Conservation (phyloP, 176 grass and related monocot genomes). For the Chloris gayana region DNA sequence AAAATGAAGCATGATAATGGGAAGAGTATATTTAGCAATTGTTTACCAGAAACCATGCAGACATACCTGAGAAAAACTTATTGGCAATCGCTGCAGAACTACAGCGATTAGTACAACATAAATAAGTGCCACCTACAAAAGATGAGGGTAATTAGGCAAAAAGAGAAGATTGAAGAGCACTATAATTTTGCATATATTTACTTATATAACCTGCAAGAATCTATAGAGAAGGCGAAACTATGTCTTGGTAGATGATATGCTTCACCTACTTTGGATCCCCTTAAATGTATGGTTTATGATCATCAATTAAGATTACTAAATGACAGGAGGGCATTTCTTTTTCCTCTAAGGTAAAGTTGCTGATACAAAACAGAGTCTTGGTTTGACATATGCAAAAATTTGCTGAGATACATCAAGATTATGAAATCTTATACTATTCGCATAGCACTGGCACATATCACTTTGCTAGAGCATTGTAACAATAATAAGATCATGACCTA, state of each 20-base stretch:
- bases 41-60: background rate
- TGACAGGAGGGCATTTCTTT: background rate
- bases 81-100: slow-evolving; percentile 77
- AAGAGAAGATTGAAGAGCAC: slow-evolving; percentile 11
- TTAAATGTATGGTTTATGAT: background rate
- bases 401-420: background rate
- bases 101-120: slow-evolving; percentile 94
- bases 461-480: background rate
- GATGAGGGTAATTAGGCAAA: slow-evolving; percentile 26
- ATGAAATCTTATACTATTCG: background rate
- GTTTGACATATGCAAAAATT: slow-evolving; percentile 26
- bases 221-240: background rate
- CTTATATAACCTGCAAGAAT: slow-evolving; percentile 18
- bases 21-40: slow-evolving; percentile 6
- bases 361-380: slow-evolving; percentile 20
- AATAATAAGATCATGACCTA: background rate
- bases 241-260: background rate
- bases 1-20: slow-evolving; percentile 16
- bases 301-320: background rate
- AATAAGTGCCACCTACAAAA: slow-evolving; percentile 88
- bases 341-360: background rate
- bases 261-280: slow-evolving; percentile 12
- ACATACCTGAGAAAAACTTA: slow-evolving; percentile 86
- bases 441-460: background rate
- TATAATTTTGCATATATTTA: background rate